Evolutionary conservation across 1,284 basidiomycete genomes (phyloP), one percentile per base, ranked within the genome.

Genomic region (Naganishia liquefaciens): DNA sequence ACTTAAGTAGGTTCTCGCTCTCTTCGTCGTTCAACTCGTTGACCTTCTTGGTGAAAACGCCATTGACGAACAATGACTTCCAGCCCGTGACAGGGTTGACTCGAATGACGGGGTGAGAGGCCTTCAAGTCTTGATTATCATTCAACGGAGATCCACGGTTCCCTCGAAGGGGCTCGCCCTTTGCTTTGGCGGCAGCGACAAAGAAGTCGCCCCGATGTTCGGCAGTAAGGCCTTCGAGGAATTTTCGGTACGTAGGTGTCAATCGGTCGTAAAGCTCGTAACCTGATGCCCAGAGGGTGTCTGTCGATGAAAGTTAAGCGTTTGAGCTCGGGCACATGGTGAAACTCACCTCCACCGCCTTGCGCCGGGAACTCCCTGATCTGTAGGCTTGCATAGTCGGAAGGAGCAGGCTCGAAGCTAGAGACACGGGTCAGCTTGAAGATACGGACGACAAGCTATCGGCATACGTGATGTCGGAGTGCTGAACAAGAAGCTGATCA

Each of bases 241-340:
- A 85, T 54, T 79, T 79, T 54, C 80, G 77, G 71, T 85, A 83
- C 0, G 83, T 81, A 0, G 84, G 84, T 0, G 85, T 86, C 54
- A 87, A 82, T 19, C 83, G 78, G 72, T 87, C 85, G 73, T 87
- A 87, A 3, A 84, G 84, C 72, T 86, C 85, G 72, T 87, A 87
- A 0, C 81, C 83, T 43, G 72, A 76, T 7, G 78, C 75, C 80
- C 80, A 83, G 13, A 81, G 70, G 0, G 81, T 82, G 63, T 80
- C 71, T 49, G 15, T 2, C n/a, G 28, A 37, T 13, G 28, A 13
- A 3, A 25, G 25, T 9, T 27, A 30, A 40, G n/a, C 10, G n/a
- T 25, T n/a, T 39, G 30, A 5, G 28, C 9, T 17, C 51, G 9
- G 51, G 15, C 15, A 33, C 33, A 13, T 47, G 21, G 4, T 25